phyloP scores from a whole-genome alignment of 257 asterid genomes.

The Handroanthus guayacan region DNA sequence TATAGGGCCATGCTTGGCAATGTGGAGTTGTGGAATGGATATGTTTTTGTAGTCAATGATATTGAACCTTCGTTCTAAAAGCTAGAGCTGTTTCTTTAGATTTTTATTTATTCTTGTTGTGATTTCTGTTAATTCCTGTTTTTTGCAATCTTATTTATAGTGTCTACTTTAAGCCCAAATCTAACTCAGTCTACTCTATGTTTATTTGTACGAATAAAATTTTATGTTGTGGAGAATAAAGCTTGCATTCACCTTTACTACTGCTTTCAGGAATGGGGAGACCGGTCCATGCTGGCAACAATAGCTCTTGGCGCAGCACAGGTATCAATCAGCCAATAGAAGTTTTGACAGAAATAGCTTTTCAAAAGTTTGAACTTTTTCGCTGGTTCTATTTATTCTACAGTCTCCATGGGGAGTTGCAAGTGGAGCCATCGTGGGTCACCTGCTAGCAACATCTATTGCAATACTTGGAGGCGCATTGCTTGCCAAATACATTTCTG shows the following conservation, averaged over 20 bases:
- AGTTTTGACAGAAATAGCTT: neutral
- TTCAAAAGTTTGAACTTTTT: slow-evolving; percentile 1
- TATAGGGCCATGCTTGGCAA: too few species aligned
- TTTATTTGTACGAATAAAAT: neutral
- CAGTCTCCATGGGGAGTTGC: slow-evolving; percentile 99
- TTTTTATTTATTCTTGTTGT: too few species aligned
- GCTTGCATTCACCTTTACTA: neutral
- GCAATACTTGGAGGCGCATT: slow-evolving; percentile 95
- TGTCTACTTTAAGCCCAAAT: too few species aligned
- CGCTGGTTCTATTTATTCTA: slow-evolving; percentile 4
- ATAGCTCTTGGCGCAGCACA: slow-evolving; percentile 99
- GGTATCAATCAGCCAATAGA: slow-evolving; percentile 49
- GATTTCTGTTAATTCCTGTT: too few species aligned
- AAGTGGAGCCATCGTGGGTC: slow-evolving; percentile 92
- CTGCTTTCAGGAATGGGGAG: slow-evolving; percentile 89
- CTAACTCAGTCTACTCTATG: too few species aligned
- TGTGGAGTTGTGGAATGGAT: too few species aligned
- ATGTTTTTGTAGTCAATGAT: too few species aligned
- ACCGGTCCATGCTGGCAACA: slow-evolving; percentile 99
- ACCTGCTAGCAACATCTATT: slow-evolving; percentile 77
- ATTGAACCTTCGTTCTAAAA: too few species aligned
- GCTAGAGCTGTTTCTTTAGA: too few species aligned
- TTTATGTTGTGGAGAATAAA: slow-evolving; percentile 4
- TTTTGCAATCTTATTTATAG: too few species aligned
- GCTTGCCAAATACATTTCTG: slow-evolving; percentile 92